A percentile compares a stretch with the other conserved stretches of the same genome.
Conservation (phyloP, 225 moss, liverwort and hornwort genomes). For the Bryoerythrophyllum caledonicum region DNA sequence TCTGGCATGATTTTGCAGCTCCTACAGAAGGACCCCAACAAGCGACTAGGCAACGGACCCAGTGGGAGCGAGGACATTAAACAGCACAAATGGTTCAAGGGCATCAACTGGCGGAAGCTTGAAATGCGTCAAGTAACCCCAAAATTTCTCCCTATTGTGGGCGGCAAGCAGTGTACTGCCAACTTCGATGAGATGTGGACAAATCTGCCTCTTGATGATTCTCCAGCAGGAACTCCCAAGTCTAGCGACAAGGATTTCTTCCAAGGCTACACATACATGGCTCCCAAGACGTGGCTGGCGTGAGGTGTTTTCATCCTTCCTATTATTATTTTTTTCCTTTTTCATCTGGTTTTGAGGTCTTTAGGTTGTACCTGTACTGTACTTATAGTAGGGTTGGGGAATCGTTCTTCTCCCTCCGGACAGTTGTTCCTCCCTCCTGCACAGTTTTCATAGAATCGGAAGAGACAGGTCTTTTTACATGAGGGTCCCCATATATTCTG, state of each 20-base stretch:
- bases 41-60: constrained; percentile 78
- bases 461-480: constrained; percentile 21
- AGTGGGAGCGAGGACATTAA: constrained; percentile 81
- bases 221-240: constrained; percentile 92
- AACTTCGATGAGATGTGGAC: constrained; percentile 99
- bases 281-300: constrained; percentile 68
- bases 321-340: too few species aligned
- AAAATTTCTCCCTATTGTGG: constrained; percentile 83
- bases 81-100: constrained; percentile 94
- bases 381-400: constrained; percentile 40
- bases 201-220: constrained; percentile 77
- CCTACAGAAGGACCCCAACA: constrained; percentile 89
- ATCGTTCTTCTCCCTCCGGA: not conserved
- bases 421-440: constrained; percentile 37
- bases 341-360: constrained; percentile 15
- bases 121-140: constrained; percentile 84
- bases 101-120: constrained; percentile 87
- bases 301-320: constrained; percentile 22
- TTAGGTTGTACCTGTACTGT: constrained; percentile 25
- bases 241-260: constrained; percentile 76
- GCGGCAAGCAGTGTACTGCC: constrained; percentile 87
- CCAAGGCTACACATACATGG: constrained; percentile 86
- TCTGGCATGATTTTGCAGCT: constrained; percentile 51
- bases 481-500: constrained; percentile 29
- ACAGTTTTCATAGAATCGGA: constrained; percentile 37